phyloP scores from a whole-genome alignment of 768 basidiomycete species.

The Russula dissimulans region DNA sequence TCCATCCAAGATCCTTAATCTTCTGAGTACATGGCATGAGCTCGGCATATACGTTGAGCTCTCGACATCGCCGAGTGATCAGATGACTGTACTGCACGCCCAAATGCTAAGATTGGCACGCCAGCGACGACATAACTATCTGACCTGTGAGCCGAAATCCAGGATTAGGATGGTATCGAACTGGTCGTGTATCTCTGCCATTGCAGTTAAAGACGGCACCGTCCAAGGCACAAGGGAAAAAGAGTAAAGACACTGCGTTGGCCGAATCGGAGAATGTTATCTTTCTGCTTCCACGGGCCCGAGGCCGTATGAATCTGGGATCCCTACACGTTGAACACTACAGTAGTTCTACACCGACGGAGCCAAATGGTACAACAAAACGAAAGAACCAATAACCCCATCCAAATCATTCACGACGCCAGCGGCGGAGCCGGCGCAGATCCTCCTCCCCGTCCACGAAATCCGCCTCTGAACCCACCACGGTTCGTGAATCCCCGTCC shows the following conservation, averaged over 20 bases:
- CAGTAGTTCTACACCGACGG: too few species aligned
- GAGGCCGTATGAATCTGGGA: too few species aligned
- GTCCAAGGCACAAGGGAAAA: too few species aligned
- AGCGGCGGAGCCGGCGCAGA: neutral
- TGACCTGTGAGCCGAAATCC: slow-evolving; percentile 94
- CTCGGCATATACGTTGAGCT: slow-evolving; percentile 95
- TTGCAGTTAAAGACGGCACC: slow-evolving; percentile 27
- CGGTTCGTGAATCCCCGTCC: slow-evolving; percentile 23
- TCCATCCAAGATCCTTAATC: slow-evolving; percentile 80
- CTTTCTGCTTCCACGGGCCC: too few species aligned
- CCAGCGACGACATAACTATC: slow-evolving; percentile 6
- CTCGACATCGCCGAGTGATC: slow-evolving; percentile 95
- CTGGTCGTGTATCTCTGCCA: slow-evolving; percentile 88
- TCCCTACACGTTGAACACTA: too few species aligned
- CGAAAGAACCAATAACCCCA: neutral
- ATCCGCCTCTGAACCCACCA: slow-evolving; percentile 24
- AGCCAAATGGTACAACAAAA: neutral
- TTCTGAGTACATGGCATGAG: slow-evolving; percentile 93
- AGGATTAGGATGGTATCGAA: slow-evolving; percentile 95
- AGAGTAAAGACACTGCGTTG: too few species aligned
- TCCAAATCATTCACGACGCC: slow-evolving; percentile 1
- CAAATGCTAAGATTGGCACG: slow-evolving; percentile 12
- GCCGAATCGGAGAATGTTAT: too few species aligned
- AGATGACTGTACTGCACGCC: slow-evolving; percentile 81
- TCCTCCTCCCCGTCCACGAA: slow-evolving; percentile 23